Percentiles rank a stretch among this genome's conserved stretches.
These are phyloP conservation scores for Aspergillus haitiensis DNA, from an alignment of 495 filamentous ascomycete species.

Conservation along the genomic window DNA sequence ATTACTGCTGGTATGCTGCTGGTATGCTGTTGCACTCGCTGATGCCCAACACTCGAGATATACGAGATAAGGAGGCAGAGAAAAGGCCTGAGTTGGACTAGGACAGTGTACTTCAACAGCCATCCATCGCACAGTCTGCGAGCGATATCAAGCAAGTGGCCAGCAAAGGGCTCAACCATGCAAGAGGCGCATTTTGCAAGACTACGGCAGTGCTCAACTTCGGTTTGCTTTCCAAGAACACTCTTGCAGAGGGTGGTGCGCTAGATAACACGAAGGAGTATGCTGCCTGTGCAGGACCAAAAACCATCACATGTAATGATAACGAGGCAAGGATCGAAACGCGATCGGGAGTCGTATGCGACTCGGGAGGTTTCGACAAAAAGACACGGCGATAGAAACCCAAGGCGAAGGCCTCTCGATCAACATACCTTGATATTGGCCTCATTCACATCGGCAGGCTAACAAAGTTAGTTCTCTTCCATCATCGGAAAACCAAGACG, in stretches of 20 bases:
- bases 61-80: slow-evolving; percentile 17
- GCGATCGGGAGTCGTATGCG: slow-evolving; percentile 39
- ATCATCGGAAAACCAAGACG: background rate
- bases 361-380: slow-evolving; percentile 47
- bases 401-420: slow-evolving; percentile 58
- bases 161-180: slow-evolving; percentile 3
- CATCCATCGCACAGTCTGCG: slow-evolving; percentile 42
- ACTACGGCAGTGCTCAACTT: slow-evolving; percentile 51
- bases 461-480: slow-evolving; percentile 48
- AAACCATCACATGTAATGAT: slow-evolving; percentile 31
- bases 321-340: slow-evolving; percentile 35
- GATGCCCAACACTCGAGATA: slow-evolving; percentile 43
- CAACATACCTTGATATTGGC: slow-evolving; percentile 99
- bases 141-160: slow-evolving; percentile 28
- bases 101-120: slow-evolving; percentile 30
- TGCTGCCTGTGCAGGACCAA: slow-evolving; percentile 35
- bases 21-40: slow-evolving; percentile 64
- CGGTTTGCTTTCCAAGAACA: slow-evolving; percentile 36
- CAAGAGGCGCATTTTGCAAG: slow-evolving; percentile 32
- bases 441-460: slow-evolving; percentile 96
- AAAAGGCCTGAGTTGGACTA: slow-evolving; percentile 26
- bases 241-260: slow-evolving; percentile 29
- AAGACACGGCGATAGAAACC: slow-evolving; percentile 55
- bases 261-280: slow-evolving; percentile 45
- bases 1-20: slow-evolving; percentile 29